phyloP scores from a whole-genome alignment of 2,329 filamentous ascomycete genomes.

The Trichoderma harzianum region DNA sequence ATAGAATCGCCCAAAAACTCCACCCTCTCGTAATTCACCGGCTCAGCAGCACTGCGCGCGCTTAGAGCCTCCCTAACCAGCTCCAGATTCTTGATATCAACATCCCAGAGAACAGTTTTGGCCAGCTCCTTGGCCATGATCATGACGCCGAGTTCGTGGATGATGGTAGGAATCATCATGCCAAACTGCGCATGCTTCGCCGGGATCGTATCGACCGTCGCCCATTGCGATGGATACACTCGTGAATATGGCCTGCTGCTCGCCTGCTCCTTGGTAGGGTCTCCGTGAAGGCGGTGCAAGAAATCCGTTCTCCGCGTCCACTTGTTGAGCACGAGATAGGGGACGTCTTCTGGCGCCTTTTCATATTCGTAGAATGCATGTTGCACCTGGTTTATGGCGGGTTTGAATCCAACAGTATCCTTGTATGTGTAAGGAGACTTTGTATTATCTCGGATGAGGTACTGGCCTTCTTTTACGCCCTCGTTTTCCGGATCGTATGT shows the following conservation, averaged over 20 bases:
- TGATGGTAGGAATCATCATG: conserved; percentile 68
- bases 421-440: conserved; percentile 41
- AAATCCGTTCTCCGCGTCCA: conserved; percentile 59
- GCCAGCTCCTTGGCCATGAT: conserved; percentile 61
- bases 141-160: conserved; percentile 64
- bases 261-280: conserved; percentile 18
- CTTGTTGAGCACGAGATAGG: conserved; percentile 47
- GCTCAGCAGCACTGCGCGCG: conserved; percentile 56
- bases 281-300: conserved; percentile 41
- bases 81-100: conserved; percentile 52
- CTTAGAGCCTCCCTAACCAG: conserved; percentile 68
- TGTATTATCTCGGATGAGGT: conserved; percentile 40
- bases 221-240: conserved; percentile 46
- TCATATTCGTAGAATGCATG: conserved; percentile 36
- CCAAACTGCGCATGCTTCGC: conserved; percentile 47
- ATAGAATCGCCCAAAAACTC: conserved; percentile 86
- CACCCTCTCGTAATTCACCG: conserved; percentile 72
- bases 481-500: conserved; percentile 29
- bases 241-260: conserved; percentile 42
- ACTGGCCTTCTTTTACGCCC: conserved; percentile 21
- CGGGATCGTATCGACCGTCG: conserved; percentile 48
- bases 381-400: conserved; percentile 39
- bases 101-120: conserved; percentile 28
- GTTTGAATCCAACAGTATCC: conserved; percentile 42
- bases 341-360: conserved; percentile 39